Base-by-base conservation (phyloP, 257 asterid genomes). In the Vinca minor region DNA sequence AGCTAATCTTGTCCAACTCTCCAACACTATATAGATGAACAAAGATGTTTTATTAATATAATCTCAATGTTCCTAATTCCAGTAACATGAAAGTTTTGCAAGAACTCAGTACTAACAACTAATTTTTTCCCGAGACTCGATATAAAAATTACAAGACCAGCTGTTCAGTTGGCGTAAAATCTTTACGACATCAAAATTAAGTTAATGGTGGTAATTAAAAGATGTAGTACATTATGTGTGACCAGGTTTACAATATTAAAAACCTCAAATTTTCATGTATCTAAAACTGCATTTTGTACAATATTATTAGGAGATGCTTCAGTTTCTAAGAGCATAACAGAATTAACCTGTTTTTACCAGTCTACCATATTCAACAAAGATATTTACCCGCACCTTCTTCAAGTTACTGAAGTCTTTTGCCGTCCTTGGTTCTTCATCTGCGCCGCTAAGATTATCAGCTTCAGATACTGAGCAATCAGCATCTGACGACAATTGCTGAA, bases 291-390 rank as follows among this genome's bases (percentile, higher is more conserved):
- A 47, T 45, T 72, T 71, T 76, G 83, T 80, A 76, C 82, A 79
- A 60, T 63, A 77, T 71, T 78, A 74, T 72, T 78, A 10, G 78
- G 61, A 54, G 77, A 69, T 47, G 75, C 60, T 65, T 74, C 82
- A 10, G 28, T 49, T 53, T 65, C 79, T 74, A 31, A 83, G 69
- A 73, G 82, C 82, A 66, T 71, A 64, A 29, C 75, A 15, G 88
- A 73, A 71, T 83, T 89, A 73, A 89, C 78, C 87, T 82, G 88
- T 73, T 93, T n/a, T 93, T 73, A 90, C 76, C 81, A 93, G 68
- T 45, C 71, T 73, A 69, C 90, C 95, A 63, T 83, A 87, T 66
- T 82, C 86, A 1, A 77, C 79, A 68, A 89, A 76, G 68, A 84
- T 62, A 28, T 85, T 73, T 58, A 17, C 61, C 55, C 87, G 72